Evolutionary conservation across 163 green algal genomes (phyloP).

Genomic region (Volvox carteri): DNA sequence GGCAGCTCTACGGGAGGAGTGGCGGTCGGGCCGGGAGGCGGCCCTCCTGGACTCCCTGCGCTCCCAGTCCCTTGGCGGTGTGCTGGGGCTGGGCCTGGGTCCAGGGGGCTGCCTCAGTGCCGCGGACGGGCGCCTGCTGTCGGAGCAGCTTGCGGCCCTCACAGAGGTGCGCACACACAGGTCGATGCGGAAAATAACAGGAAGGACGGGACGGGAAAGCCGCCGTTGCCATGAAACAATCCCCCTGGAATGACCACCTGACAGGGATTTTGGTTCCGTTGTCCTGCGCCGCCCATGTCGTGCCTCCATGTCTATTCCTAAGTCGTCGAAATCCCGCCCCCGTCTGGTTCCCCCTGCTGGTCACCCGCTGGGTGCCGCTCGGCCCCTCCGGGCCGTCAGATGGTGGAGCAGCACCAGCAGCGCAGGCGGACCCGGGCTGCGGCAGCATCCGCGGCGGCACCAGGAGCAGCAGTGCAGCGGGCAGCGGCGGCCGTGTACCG

Average conservation of each 20-base stretch:
- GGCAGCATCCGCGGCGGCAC: too few species aligned
- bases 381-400: too few species aligned
- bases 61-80: neutral
- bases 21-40: constrained; percentile 46
- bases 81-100: neutral
- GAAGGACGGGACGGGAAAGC: neutral
- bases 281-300: too few species aligned
- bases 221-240: too few species aligned
- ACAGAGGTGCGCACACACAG: constrained; percentile 35
- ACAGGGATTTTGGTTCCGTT: too few species aligned
- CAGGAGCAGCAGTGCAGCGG: too few species aligned
- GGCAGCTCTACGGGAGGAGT: constrained; percentile 57
- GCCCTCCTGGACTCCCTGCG: constrained; percentile 36
- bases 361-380: too few species aligned
- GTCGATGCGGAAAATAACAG: too few species aligned
- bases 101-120: neutral
- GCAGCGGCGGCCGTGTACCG: neutral
- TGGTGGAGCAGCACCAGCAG: constrained; percentile 18
- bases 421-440: neutral
- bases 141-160: constrained; percentile 26
- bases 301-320: too few species aligned
- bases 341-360: too few species aligned
- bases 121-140: constrained; percentile 23
- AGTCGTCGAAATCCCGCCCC: too few species aligned
- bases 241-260: too few species aligned